Conservation (phyloP, 805 yeast genomes). For the Wickerhamomyces bovis region DNA sequence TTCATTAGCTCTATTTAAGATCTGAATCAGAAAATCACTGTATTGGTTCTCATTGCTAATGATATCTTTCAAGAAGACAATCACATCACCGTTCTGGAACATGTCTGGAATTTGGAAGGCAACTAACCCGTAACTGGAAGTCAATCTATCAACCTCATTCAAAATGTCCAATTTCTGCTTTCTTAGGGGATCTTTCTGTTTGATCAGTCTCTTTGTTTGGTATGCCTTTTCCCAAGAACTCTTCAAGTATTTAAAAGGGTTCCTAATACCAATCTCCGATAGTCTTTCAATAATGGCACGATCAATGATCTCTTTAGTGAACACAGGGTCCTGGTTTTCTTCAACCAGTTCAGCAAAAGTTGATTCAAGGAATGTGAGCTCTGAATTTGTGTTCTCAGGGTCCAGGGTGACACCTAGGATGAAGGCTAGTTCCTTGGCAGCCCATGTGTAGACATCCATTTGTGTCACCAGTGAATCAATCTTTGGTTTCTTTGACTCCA, state of each 20-base stretch:
- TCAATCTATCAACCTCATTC: slow-evolving; percentile 41
- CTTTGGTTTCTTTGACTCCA: slow-evolving; percentile 1
- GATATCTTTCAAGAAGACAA: slow-evolving; percentile 25
- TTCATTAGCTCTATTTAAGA: slow-evolving; percentile 53
- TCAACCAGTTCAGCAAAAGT: slow-evolving; percentile 21
- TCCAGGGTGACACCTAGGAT: slow-evolving; percentile 19
- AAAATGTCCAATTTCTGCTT: slow-evolving; percentile 34
- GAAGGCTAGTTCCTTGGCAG: slow-evolving; percentile 7
- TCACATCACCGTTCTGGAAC: slow-evolving; percentile 26
- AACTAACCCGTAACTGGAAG: slow-evolving; percentile 60
- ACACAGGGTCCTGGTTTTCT: slow-evolving; percentile 14
- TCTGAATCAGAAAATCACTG: slow-evolving; percentile 47
- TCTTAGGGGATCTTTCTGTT: slow-evolving; percentile 34
- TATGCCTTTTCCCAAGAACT: slow-evolving; percentile 38
- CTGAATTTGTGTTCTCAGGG: slow-evolving; percentile 7
- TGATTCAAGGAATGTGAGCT: slow-evolving; percentile 15
- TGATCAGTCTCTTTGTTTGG: slow-evolving; percentile 36
- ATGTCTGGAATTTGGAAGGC: slow-evolving; percentile 62
- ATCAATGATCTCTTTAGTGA: slow-evolving; percentile 31
- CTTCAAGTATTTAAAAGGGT: slow-evolving; percentile 44
- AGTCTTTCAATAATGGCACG: slow-evolving; percentile 48
- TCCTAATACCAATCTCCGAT: slow-evolving; percentile 44
- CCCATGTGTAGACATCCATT: slow-evolving; percentile 6
- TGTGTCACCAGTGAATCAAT: neutral
- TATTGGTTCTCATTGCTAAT: slow-evolving; percentile 24